phyloP scores from a whole-genome alignment of 2,329 filamentous ascomycete species.

The Fusarium irregulare region DNA sequence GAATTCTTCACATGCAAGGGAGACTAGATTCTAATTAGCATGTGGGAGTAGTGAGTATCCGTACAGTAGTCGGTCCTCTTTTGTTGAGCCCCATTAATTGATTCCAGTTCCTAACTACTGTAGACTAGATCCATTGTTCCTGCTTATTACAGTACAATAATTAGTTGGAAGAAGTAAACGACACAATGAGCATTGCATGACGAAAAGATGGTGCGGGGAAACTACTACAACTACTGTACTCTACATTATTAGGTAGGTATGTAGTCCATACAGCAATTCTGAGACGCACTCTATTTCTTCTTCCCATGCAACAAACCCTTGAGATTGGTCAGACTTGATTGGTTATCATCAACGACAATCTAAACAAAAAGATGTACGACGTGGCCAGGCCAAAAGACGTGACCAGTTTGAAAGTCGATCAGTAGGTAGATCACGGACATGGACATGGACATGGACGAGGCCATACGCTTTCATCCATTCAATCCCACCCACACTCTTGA shows the following conservation, averaged over 20 bases:
- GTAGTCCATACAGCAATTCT: slow-evolving; percentile 16
- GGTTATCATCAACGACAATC: slow-evolving; percentile 31
- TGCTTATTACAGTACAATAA: background rate
- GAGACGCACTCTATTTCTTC: slow-evolving; percentile 7
- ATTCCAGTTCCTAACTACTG: background rate
- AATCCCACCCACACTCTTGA: slow-evolving; percentile 16
- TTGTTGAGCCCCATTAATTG: slow-evolving; percentile 13
- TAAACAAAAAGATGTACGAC: slow-evolving; percentile 41
- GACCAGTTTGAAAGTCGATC: background rate
- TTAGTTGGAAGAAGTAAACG: background rate
- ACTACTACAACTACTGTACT: background rate
- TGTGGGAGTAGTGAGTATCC: background rate
- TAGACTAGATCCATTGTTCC: background rate
- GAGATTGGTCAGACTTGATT: slow-evolving; percentile 35
- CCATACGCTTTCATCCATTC: slow-evolving; percentile 18
- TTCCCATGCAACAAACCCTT: slow-evolving; percentile 17
- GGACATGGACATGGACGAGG: background rate
- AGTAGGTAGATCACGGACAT: background rate
- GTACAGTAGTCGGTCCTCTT: slow-evolving; percentile 3
- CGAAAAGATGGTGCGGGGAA: slow-evolving; percentile 14
- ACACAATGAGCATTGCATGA: slow-evolving; percentile 31
- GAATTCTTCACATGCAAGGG: slow-evolving; percentile 23
- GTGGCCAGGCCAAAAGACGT: slow-evolving; percentile 19
- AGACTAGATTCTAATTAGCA: slow-evolving; percentile 3
- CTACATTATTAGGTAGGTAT: background rate